Conservation (phyloP, 192 early-diverging fungal species). For the Dimargaris xerosporica region DNA sequence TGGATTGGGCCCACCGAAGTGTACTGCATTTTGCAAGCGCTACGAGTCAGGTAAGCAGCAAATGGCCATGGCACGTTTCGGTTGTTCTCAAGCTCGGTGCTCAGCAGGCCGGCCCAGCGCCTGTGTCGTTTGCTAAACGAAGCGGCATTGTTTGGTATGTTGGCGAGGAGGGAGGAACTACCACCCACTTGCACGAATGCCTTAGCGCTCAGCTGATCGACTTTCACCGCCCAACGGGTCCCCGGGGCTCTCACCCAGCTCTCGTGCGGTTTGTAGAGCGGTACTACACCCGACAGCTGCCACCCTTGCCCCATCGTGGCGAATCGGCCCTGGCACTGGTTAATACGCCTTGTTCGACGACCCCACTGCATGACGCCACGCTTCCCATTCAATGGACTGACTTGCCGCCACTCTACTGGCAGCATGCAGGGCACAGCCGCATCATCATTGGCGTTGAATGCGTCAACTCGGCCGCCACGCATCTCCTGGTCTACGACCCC, state of each 20-base stretch:
- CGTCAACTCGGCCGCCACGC: constrained; percentile 18
- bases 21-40: constrained; percentile 37
- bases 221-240: constrained; percentile 40
- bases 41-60: constrained; percentile 32
- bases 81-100: too few relatives aligned
- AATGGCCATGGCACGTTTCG: too few relatives aligned
- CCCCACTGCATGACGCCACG: background rate
- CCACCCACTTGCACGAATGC: background rate
- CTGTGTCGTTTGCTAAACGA: too few relatives aligned
- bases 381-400: constrained; percentile 22
- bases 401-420: constrained; percentile 50
- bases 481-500: constrained; percentile 50
- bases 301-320: background rate
- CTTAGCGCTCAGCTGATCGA: constrained; percentile 38
- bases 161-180: too few relatives aligned
- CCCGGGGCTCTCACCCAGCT: constrained; percentile 32
- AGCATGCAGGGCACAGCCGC: constrained; percentile 55
- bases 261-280: constrained; percentile 36
- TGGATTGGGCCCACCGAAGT: constrained; percentile 65
- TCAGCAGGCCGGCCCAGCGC: too few relatives aligned
- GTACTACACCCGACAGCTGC: constrained; percentile 34
- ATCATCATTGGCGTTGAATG: constrained; percentile 47
- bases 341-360: constrained; percentile 1
- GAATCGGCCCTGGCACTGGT: background rate
- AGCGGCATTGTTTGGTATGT: too few relatives aligned